Base-by-base conservation (phyloP, 2,329 filamentous ascomycete species). In the Didymosphaeria variabile region DNA sequence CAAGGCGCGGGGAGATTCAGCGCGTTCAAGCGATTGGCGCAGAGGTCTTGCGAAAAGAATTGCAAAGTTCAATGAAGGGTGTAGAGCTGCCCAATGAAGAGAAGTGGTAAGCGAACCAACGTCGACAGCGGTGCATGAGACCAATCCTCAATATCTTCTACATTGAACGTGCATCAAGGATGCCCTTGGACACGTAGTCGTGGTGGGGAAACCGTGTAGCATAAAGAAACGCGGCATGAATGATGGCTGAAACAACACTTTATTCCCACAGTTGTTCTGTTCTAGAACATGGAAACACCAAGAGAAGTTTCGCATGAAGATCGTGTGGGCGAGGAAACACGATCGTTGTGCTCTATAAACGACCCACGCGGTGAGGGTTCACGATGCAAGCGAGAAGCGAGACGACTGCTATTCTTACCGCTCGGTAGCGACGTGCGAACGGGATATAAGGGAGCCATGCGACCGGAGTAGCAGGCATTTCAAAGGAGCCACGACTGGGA, bases 241-340 rank as follows among this genome's bases (percentile, higher is more conserved):
- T 19, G 36, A 42, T 29, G 34, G 34, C 34, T 53, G 50, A 53
- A 53, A 53, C 50, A 42, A 42, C 23, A 21, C 46, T 26, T 6
- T 13, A 21, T 29, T 17, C 32, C 19, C 32, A 17, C 32, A 2
- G 32, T n/a, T 26, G 31, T 26, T 52, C 32, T 42, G 50, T 38
- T 23, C 49, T 40, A 26, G 32, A 38, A 38, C 12, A 19, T 1
- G 32, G 38, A 55, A 55, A 45, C 52, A 19, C 21, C 23, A 15
- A 52, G 32, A 34, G 7, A 46, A 49, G 50, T 54, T 55, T 54
- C 42, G 55, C 58, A 55, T 58, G 47, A 34, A 46, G 54, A 61
- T 54, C 50, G 21, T 34, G 49, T 44, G 55, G 55, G 54, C 47
- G 21, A 21, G 21, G 29, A 56, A 60, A 60, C 57, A 54, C 6